phyloP scores from a whole-genome alignment of 352 stramenopile species.

The Phytophthora sojae region DNA sequence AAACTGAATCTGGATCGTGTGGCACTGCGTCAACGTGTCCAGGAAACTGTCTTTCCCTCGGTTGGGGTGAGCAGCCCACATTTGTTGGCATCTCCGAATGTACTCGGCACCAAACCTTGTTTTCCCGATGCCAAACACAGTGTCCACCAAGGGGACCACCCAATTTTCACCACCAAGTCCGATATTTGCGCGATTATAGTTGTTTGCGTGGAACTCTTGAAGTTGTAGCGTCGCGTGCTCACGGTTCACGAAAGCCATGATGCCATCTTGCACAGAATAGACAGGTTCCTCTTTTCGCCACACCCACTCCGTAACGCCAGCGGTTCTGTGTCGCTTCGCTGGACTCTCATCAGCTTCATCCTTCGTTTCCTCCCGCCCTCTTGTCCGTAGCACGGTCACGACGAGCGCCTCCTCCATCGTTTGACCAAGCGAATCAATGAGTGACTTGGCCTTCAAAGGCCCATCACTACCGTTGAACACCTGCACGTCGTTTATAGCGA shows the following conservation, averaged over 20 bases:
- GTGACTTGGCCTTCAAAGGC: no score
- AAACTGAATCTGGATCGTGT: conserved; percentile 14
- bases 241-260: conserved; percentile 10
- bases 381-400: neutral
- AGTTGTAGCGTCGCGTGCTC: no score
- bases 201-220: no score
- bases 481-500: no score
- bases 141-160: conserved; percentile 19
- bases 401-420: neutral
- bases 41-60: neutral
- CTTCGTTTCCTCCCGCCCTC: neutral
- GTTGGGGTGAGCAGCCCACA: neutral
- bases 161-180: neutral
- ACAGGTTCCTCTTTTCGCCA: neutral
- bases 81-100: conserved; percentile 7
- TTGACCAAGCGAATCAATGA: neutral
- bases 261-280: neutral
- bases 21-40: conserved; percentile 3
- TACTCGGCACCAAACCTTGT: conserved; percentile 13
- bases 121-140: conserved; percentile 17
- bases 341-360: neutral
- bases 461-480: no score
- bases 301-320: neutral
- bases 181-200: conserved; percentile 7
- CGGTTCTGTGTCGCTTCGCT: neutral